Evolutionary conservation across 176 grass and related monocot species (phyloP), one percentile per base, ranked within the genome.

Genomic region (Avena atlantica): DNA sequence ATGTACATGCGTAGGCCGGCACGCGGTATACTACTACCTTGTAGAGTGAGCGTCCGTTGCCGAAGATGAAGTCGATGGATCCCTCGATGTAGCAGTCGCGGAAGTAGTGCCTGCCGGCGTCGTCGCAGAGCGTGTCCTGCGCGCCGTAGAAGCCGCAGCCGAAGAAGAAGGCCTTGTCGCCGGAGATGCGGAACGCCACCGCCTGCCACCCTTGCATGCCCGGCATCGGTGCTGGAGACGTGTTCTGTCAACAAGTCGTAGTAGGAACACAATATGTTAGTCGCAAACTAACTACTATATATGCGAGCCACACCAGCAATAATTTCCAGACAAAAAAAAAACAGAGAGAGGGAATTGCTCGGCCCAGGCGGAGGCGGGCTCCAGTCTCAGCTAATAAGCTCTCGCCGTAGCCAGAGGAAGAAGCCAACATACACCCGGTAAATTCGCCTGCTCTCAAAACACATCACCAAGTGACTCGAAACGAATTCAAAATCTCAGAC

Each of bases 51-150:
- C 97, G 93, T 12, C 92, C 97, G 65, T 98, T 96, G 80, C 97
- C 97, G 86, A 98, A 98, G 83, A 98, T 88, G 92, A 94, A 98
- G 91, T 98, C 97, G 87, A 98, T 96, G 82, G 97, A 96, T 60
- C 97, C 97, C 89, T 96, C 55, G 74, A 98, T 89, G 87, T 91
- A 93, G 90, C 97, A 94, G 82, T 94, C 94, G 83, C 93, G 93
- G 94, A 96, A 96, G 94, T 98, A 98, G 86, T 98, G 97, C 0
- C 97, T 80, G 5, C 94, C 97, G 5, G 92, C 84, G 81, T 98
- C 94, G 81, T 98, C 97, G 86, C 91, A 98, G 27, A 98, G 92
- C 56, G 97, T 98, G 92, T 98, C 97, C 92, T 98, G 97, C 25
- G 97, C 97, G 78, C 94, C 97, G 86, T 96, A 89, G 92, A 98